Conservation (phyloP, 2,329 filamentous ascomycete genomes). For the Colletotrichum sp. region DNA sequence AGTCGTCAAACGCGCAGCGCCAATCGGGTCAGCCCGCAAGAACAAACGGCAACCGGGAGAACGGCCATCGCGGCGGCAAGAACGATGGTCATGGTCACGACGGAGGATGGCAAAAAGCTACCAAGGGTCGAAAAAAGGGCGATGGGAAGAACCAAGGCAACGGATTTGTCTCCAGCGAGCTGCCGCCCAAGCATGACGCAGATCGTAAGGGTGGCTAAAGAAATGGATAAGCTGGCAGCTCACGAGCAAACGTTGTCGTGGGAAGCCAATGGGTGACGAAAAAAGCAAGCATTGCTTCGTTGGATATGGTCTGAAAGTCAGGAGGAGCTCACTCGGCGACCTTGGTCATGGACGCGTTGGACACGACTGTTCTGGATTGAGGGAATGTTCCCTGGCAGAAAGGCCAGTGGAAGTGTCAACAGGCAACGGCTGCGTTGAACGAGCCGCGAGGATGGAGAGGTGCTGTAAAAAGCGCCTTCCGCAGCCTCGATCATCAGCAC, state of each 20-base stretch:
- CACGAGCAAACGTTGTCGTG: too few relatives aligned
- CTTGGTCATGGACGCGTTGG: slow-evolving; percentile 6
- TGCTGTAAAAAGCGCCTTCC: not conserved
- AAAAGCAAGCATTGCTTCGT: slow-evolving; percentile 11
- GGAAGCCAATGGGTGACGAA: not conserved
- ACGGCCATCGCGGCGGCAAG: slow-evolving; percentile 60
- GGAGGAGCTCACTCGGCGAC: not conserved
- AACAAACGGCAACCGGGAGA: slow-evolving; percentile 49
- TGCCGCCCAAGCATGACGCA: slow-evolving; percentile 61
- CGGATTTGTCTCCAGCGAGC: slow-evolving; percentile 48
- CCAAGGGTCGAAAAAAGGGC: slow-evolving; percentile 59
- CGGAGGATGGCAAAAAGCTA: slow-evolving; percentile 64
- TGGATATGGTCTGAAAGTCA: slow-evolving; percentile 5
- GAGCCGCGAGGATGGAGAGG: not conserved
- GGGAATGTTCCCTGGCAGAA: not conserved
- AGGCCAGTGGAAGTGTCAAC: not conserved
- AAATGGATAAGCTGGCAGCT: not conserved
- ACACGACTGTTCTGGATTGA: slow-evolving; percentile 16
- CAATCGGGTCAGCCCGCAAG: slow-evolving; percentile 31
- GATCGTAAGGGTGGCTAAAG: slow-evolving; percentile 68
- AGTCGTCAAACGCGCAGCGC: slow-evolving; percentile 31
- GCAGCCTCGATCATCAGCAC: not conserved
- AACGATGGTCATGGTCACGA: slow-evolving; percentile 55
- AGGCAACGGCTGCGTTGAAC: not conserved
- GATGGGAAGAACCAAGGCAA: slow-evolving; percentile 53